phyloP scores from a whole-genome alignment of 768 basidiomycete genomes.

The Lactarius hatsudake region DNA sequence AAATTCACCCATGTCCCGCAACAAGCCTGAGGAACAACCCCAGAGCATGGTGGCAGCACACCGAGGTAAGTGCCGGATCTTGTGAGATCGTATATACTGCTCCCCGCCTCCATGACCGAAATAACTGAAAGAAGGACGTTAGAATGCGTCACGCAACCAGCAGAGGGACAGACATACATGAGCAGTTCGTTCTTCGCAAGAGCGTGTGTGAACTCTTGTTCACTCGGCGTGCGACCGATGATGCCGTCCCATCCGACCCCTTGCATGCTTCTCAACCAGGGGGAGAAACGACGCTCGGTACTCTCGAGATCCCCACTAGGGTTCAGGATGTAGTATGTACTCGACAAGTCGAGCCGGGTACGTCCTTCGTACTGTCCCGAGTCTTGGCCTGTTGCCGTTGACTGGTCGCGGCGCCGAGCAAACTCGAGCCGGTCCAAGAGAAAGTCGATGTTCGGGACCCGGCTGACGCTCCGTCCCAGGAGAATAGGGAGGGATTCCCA shows the following conservation, averaged over 20 bases:
- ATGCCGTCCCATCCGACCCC: conserved; percentile 81
- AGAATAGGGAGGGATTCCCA: conserved; percentile 95
- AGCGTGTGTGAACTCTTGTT: conserved; percentile 77
- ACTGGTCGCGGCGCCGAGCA: conserved; percentile 43
- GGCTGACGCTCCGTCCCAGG: conserved; percentile 80
- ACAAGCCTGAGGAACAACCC: conserved; percentile 93
- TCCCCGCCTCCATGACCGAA: conserved; percentile 97
- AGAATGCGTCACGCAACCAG: not conserved
- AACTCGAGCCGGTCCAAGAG: conserved; percentile 77
- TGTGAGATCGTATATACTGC: conserved; percentile 88
- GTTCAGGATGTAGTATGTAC: conserved; percentile 83
- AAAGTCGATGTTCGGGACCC: conserved; percentile 90
- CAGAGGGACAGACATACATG: conserved; percentile 66
- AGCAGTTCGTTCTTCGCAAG: conserved; percentile 76
- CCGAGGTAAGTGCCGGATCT: conserved; percentile 72
- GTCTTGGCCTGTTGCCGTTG: conserved; percentile 31
- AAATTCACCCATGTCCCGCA: conserved; percentile 92
- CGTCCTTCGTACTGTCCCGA: conserved; percentile 39
- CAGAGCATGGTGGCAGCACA: conserved; percentile 97
- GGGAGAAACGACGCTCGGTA: conserved; percentile 78
- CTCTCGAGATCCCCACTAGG: conserved; percentile 85
- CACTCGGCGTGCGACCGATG: conserved; percentile 70
- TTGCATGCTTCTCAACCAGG: conserved; percentile 75
- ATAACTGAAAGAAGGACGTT: conserved; percentile 53
- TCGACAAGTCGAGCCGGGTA: conserved; percentile 58